A percentile compares a stretch with the other conserved stretches of the same genome.
These are phyloP conservation scores for Diaporthe longicolla DNA, from an alignment of 2,329 filamentous ascomycete genomes.

Conservation along the genomic window DNA sequence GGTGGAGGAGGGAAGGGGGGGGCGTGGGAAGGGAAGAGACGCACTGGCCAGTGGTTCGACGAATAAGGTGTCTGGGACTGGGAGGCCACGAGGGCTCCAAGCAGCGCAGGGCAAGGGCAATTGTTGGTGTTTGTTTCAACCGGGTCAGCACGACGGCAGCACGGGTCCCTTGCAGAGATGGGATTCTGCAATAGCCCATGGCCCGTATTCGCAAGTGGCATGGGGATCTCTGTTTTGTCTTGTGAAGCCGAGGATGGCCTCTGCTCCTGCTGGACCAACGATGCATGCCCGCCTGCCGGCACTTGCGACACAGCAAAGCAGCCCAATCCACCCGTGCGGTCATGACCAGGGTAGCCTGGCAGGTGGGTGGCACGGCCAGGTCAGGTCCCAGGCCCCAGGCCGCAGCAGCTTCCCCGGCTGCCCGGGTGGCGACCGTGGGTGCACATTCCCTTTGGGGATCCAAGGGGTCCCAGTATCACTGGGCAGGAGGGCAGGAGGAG, in stretches of 20 bases:
- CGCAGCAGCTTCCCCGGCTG: constrained; percentile 18
- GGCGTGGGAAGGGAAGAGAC: too few species aligned
- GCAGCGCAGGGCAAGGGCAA: background rate
- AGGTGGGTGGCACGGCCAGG: constrained; percentile 8
- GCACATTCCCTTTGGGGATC: background rate
- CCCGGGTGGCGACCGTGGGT: constrained; percentile 21
- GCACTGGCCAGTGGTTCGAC: constrained; percentile 32
- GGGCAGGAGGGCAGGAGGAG: too few species aligned
- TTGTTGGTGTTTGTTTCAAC: constrained; percentile 23
- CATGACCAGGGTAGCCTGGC: constrained; percentile 9
- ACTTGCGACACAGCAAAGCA: constrained; percentile 22
- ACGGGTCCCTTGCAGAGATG: constrained; percentile 33
- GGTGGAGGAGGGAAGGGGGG: background rate
- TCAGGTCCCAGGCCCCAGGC: background rate
- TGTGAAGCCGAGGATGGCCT: constrained; percentile 14
- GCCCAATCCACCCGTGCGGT: background rate
- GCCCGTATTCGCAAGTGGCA: constrained; percentile 1
- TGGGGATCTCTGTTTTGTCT: constrained; percentile 11
- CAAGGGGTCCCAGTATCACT: too few species aligned
- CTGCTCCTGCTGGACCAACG: background rate
- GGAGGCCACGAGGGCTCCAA: constrained; percentile 5
- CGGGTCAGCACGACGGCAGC: background rate
- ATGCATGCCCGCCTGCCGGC: constrained; percentile 15
- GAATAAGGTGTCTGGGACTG: constrained; percentile 6
- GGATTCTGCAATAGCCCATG: constrained; percentile 19